phyloP scores from a whole-genome alignment of 2,329 filamentous ascomycete species.

The Clonostachys byssicola region DNA sequence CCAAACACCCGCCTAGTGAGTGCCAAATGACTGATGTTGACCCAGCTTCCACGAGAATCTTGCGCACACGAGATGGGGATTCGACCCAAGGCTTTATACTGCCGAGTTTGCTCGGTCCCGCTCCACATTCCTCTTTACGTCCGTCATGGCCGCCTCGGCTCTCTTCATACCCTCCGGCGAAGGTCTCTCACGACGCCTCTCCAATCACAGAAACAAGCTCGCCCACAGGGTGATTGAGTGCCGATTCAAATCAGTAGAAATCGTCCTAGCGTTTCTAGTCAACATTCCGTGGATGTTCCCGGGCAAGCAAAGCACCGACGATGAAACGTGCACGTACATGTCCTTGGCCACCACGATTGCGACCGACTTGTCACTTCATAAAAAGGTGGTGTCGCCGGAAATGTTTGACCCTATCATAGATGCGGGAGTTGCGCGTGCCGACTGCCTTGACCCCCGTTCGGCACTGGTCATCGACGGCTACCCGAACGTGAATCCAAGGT shows the following conservation, averaged over 20 bases:
- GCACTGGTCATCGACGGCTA: constrained; percentile 68
- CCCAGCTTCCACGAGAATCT: constrained; percentile 64
- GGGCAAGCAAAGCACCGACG: constrained; percentile 63
- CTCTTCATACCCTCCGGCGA: constrained; percentile 61
- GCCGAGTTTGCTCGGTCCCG: constrained; percentile 60
- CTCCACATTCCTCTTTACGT: constrained; percentile 69
- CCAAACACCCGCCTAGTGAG: background rate
- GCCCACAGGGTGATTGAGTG: constrained; percentile 57
- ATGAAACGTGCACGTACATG: constrained; percentile 69
- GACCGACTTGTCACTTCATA: constrained; percentile 66
- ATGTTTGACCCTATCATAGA: constrained; percentile 37
- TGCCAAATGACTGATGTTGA: background rate
- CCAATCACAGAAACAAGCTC: constrained; percentile 58
- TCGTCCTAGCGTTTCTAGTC: constrained; percentile 71
- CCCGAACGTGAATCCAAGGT: constrained; percentile 54
- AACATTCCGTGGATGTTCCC: constrained; percentile 74
- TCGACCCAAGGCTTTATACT: constrained; percentile 64
- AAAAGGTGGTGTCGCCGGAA: constrained; percentile 55
- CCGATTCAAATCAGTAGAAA: constrained; percentile 66
- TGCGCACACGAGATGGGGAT: constrained; percentile 70
- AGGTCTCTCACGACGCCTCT: constrained; percentile 61
- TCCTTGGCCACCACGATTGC: constrained; percentile 67
- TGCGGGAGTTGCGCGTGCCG: constrained; percentile 52
- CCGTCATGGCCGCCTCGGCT: constrained; percentile 64
- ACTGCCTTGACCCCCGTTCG: constrained; percentile 63